phyloP scores from a whole-genome alignment of 2,329 filamentous ascomycete genomes.

The Aspergillus sp. region DNA sequence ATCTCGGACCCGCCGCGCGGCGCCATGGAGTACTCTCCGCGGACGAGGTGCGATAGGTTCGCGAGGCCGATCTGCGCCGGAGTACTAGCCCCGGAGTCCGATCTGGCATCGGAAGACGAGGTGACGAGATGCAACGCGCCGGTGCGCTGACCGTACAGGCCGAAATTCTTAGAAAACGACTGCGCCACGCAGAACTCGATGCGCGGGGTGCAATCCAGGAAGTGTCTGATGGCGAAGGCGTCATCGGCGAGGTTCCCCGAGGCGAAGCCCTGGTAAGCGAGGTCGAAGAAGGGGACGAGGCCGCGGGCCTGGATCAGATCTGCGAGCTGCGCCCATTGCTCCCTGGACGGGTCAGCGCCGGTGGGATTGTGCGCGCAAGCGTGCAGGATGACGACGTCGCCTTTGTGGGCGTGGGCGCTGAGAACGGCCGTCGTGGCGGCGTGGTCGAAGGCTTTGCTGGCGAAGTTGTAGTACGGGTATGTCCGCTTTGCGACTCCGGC shows the following conservation, averaged over 20 bases:
- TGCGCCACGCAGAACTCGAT: slow-evolving; percentile 11
- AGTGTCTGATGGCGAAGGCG: slow-evolving; percentile 77
- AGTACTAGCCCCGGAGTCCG: slow-evolving; percentile 47
- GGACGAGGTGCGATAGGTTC: slow-evolving; percentile 9
- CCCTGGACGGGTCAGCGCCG: slow-evolving; percentile 79
- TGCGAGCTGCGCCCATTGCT: slow-evolving; percentile 86
- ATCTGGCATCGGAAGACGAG: slow-evolving; percentile 41
- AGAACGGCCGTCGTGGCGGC: slow-evolving; percentile 68
- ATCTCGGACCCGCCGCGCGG: slow-evolving; percentile 11
- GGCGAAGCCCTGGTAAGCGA: slow-evolving; percentile 89
- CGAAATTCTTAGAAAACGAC: slow-evolving; percentile 37
- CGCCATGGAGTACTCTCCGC: slow-evolving; percentile 10
- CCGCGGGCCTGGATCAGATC: slow-evolving; percentile 54
- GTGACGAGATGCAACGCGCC: slow-evolving; percentile 81
- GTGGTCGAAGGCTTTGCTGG: slow-evolving; percentile 78
- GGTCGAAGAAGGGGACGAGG: slow-evolving; percentile 57
- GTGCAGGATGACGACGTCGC: slow-evolving; percentile 78
- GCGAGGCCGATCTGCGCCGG: slow-evolving; percentile 67
- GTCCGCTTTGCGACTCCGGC: slow-evolving; percentile 47
- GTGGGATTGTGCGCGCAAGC: slow-evolving; percentile 96
- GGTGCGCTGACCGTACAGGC: slow-evolving; percentile 85
- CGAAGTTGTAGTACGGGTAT: slow-evolving; percentile 83
- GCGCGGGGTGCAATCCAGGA: slow-evolving; percentile 41
- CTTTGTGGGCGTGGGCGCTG: slow-evolving; percentile 44
- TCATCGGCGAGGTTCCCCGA: slow-evolving; percentile 74